These are phyloP conservation scores for Ophiocordyceps camponoti-floridani DNA, from an alignment of 2,329 filamentous ascomycete species.

Conservation along the genomic window DNA sequence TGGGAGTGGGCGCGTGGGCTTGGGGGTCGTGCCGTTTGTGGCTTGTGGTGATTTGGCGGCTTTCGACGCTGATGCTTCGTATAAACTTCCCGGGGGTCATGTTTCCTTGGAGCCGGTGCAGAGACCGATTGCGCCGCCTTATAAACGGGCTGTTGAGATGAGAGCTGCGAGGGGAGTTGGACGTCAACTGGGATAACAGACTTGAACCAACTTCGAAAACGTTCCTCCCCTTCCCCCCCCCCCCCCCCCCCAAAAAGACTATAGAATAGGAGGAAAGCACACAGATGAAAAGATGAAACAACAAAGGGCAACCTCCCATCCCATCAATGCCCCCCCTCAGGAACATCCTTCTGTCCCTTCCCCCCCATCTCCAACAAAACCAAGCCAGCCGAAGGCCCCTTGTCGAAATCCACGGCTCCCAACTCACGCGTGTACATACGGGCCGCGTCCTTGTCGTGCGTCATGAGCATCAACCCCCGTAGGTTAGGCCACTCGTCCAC, in stretches of 20 bases:
- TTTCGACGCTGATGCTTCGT: slow-evolving; percentile 92
- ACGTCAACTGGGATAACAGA: too few relatives aligned
- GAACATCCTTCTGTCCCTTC: slow-evolving; percentile 15
- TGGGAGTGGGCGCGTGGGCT: slow-evolving; percentile 8
- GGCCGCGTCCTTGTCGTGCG: slow-evolving; percentile 19
- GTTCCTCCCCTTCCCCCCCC: too few relatives aligned
- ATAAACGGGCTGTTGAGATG: slow-evolving; percentile 77
- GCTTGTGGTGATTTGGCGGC: slow-evolving; percentile 92
- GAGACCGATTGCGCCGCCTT: slow-evolving; percentile 88
- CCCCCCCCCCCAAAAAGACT: too few relatives aligned
- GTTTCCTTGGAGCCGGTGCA: slow-evolving; percentile 83
- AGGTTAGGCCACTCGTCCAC: slow-evolving; percentile 38
- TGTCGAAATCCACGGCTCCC: slow-evolving; percentile 24
- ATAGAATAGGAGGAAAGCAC: too few relatives aligned
- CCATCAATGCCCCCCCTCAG: slow-evolving; percentile 4
- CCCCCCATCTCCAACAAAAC: slow-evolving; percentile 23
- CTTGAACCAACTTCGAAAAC: too few relatives aligned
- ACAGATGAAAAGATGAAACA: too few relatives aligned
- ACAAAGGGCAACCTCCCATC: too few relatives aligned
- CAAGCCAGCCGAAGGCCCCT: slow-evolving; percentile 21
- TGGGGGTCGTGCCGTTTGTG: slow-evolving; percentile 79
- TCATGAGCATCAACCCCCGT: slow-evolving; percentile 38
- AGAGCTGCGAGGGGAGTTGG: slow-evolving; percentile 9
- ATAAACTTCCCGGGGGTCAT: slow-evolving; percentile 71
- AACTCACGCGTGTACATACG: slow-evolving; percentile 29